Base-by-base conservation (phyloP, 2,329 filamentous ascomycete genomes). In the Septoria linicola region DNA sequence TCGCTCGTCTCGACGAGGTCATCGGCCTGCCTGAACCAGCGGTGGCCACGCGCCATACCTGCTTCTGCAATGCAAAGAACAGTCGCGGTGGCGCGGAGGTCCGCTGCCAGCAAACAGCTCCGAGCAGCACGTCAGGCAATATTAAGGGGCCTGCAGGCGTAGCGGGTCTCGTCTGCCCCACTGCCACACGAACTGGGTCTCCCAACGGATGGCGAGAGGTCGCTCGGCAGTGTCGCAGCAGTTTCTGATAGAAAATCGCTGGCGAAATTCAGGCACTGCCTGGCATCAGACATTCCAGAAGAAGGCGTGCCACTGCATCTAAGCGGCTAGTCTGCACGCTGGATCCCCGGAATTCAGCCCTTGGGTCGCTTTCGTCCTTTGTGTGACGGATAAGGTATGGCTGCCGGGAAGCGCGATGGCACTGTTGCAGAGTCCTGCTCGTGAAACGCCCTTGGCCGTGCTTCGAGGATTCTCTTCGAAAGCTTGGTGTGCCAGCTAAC, bases 161-260 rank as follows among this genome's bases (percentile, higher is more conserved):
- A 47, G 44, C 40, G 45, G 51, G 44, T 53, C 44, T 32, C 32
- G 17, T 20, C 17, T 45, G 49, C 49, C 55, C 55, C 55, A 55
- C 55, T 37, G 13, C 6, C 34, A 27, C 39, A 50, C 46, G 5
- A 34, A 52, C 46, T 37, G 49, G n/a, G n/a, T 44, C 41, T 8
- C 21, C 45, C 45, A 49, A 42, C 53, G 36, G 41, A 34, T 49
- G 25, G 25, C 16, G 36, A 34, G 11, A n/a, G n/a, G n/a, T n/a
- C n/a, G 5, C 14, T 36, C 27, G 34, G 44, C 16, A 49, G 49
- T 48, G 31, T 49, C 44, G 53, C 46, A 43, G 49, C 42, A 41
- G 54, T 53, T 49, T 55, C 49, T 55, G 53, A 56, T 53, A 50
- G 35, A 50, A 43, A 31, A 43, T 27, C 46, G 41, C n/a, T 41